Evolutionary conservation across 306 rosid genomes (phyloP).

Genomic region (Sindora glabra): DNA sequence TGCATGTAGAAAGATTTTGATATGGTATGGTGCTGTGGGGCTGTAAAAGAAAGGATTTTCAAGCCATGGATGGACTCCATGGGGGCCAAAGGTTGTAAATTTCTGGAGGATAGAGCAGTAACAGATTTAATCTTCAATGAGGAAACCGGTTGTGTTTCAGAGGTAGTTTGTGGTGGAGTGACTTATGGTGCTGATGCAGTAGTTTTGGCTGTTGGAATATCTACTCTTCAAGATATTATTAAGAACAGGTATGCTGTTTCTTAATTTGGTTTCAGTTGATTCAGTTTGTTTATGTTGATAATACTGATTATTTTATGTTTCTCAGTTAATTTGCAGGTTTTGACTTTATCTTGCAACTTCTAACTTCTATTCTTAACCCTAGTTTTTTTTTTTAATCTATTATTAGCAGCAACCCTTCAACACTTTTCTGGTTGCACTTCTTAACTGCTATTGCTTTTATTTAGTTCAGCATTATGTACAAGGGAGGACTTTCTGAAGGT

Average conservation of each 20-base stretch:
- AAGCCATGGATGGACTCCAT: slow-evolving; percentile 43
- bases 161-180: slow-evolving; percentile 27
- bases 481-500: slow-evolving; percentile 55
- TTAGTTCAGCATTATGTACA: slow-evolving; percentile 43
- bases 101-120: slow-evolving; percentile 26
- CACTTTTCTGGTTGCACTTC: slow-evolving; percentile 8
- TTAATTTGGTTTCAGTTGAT: neutral
- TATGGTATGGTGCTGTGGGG: slow-evolving; percentile 38
- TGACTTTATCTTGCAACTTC: neutral
- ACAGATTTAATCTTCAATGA: slow-evolving; percentile 30
- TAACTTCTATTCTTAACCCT: no score
- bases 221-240: slow-evolving; percentile 39
- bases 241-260: slow-evolving; percentile 27
- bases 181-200: slow-evolving; percentile 42
- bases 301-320: neutral
- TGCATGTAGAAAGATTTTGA: slow-evolving; percentile 49
- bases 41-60: slow-evolving; percentile 36
- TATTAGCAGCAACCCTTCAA: no score
- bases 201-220: slow-evolving; percentile 37
- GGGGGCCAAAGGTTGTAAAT: slow-evolving; percentile 36
- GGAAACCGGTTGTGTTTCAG: slow-evolving; percentile 32
- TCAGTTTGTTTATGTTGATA: neutral
- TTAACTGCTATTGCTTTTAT: slow-evolving; percentile 19
- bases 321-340: neutral
- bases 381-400: no score